phyloP scores from a whole-genome alignment of 192 early-diverging fungal genomes.

The Coemansia sp. region DNA sequence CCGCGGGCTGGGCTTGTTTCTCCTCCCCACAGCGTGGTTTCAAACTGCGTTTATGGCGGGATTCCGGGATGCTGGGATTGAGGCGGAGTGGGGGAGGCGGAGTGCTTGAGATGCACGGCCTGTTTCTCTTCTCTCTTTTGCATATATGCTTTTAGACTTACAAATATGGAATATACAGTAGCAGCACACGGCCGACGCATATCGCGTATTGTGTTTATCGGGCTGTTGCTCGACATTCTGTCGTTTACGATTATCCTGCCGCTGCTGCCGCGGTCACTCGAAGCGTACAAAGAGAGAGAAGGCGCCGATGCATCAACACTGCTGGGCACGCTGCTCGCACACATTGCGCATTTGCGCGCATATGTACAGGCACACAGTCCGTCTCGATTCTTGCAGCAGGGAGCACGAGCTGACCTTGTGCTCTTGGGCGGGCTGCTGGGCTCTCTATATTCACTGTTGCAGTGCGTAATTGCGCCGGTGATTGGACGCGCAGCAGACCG shows the following conservation, averaged over 20 bases:
- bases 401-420: slow-evolving; percentile 61
- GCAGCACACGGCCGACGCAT: slow-evolving; percentile 24
- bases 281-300: slow-evolving; percentile 73
- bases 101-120: neutral
- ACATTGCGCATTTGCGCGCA: slow-evolving; percentile 19
- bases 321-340: slow-evolving; percentile 34
- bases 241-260: slow-evolving; percentile 98
- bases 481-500: slow-evolving; percentile 81
- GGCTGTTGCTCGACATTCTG: slow-evolving; percentile 91
- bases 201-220: slow-evolving; percentile 67
- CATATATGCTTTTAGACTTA: neutral
- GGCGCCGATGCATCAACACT: slow-evolving; percentile 41
- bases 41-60: neutral
- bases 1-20: neutral
- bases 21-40: neutral
- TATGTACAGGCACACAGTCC: slow-evolving; percentile 10
- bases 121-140: neutral
- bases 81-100: neutral
- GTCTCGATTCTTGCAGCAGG: slow-evolving; percentile 44
- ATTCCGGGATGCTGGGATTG: neutral
- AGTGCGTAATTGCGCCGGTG: slow-evolving; percentile 80
- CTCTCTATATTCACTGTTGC: slow-evolving; percentile 90
- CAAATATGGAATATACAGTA: neutral
- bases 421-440: slow-evolving; percentile 90
- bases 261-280: slow-evolving; percentile 84